These are phyloP conservation scores for Coniophora puteana DNA, from an alignment of 1,284 basidiomycete species.

Conservation along the genomic window DNA sequence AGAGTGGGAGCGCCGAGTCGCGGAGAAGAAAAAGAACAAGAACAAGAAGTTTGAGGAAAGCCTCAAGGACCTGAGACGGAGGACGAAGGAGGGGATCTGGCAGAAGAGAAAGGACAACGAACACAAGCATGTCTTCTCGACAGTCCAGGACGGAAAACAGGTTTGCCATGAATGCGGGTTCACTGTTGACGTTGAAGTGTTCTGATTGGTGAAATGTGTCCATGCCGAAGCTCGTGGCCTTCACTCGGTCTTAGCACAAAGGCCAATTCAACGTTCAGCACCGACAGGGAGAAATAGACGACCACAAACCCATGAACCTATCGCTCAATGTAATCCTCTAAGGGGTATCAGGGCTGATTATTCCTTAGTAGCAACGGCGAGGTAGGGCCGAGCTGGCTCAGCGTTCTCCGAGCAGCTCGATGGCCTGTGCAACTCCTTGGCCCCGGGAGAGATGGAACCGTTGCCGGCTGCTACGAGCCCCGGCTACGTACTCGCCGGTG, in stretches of 20 bases:
- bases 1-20: conserved; percentile 80
- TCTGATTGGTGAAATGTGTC: conserved; percentile 36
- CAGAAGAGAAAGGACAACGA: conserved; percentile 83
- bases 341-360: background rate
- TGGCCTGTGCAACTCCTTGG: no score
- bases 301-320: no score
- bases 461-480: no score
- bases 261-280: no score
- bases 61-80: conserved; percentile 74
- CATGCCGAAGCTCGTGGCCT: background rate
- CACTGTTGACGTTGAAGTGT: conserved; percentile 80
- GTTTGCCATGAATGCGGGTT: conserved; percentile 86
- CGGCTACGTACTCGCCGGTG: no score
- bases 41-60: conserved; percentile 92
- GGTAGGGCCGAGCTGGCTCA: no score
- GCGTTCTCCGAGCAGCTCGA: no score
- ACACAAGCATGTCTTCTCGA: conserved; percentile 81
- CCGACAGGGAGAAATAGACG: no score
- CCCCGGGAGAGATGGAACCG: no score
- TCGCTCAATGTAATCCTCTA: no score
- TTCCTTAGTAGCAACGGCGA: no score
- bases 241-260: no score
- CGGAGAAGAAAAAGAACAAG: conserved; percentile 88
- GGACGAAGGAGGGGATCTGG: conserved; percentile 88
- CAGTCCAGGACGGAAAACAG: conserved; percentile 59